Percentiles rank a stretch among this genome's conserved stretches.
Evolutionary conservation across 164 flowering plant genomes (phyloP).

Genomic region (Tinospora cordifolia): DNA sequence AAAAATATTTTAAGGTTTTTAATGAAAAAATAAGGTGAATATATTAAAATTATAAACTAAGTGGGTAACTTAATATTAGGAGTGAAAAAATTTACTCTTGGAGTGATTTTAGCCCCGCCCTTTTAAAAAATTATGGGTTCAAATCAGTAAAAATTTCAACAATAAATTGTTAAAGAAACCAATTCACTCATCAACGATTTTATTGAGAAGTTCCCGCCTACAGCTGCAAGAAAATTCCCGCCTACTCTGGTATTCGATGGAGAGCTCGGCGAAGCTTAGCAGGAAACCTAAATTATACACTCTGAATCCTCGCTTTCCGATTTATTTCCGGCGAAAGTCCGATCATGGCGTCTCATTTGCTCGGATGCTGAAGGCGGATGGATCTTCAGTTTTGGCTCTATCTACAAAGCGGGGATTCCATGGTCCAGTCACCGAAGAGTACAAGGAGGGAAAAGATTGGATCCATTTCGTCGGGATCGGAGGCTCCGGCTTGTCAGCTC

Average conservation of each 20-base stretch:
- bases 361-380: background rate
- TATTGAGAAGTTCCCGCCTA: too few species aligned
- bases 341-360: background rate
- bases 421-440: background rate
- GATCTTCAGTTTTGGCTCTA: conserved; percentile 1
- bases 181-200: too few species aligned
- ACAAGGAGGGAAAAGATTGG: conserved; percentile 17
- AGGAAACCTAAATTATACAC: background rate
- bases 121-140: too few species aligned
- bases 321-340: background rate
- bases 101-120: too few species aligned
- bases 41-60: too few species aligned
- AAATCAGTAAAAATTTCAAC: too few species aligned
- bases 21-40: too few species aligned
- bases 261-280: conserved; percentile 9
- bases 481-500: conserved; percentile 46
- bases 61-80: too few species aligned
- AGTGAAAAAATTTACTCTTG: too few species aligned
- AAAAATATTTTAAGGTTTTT: too few species aligned
- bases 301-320: background rate
- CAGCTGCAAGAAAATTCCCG: too few species aligned
- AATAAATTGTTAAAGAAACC: too few species aligned
- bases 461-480: conserved; percentile 47
- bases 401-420: background rate
- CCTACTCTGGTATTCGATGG: background rate